phyloP scores from a whole-genome alignment of 2,329 filamentous ascomycete genomes.

The Pestalotiopsis sp. region DNA sequence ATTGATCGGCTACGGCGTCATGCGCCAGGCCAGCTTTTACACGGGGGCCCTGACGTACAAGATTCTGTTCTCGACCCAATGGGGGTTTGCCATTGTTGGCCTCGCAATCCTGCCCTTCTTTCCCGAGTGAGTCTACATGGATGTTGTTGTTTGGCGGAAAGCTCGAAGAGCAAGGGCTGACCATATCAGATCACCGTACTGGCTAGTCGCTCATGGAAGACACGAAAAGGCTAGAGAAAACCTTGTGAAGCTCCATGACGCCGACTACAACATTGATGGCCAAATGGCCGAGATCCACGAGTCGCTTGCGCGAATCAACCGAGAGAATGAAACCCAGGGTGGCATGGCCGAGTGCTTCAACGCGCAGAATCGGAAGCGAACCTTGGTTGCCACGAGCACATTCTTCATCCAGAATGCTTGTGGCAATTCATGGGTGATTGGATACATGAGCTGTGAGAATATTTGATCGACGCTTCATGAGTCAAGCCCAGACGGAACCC shows the following conservation, averaged over 20 bases:
- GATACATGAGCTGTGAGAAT: constrained; percentile 22
- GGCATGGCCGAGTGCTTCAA: constrained; percentile 24
- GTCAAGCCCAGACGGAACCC: neutral
- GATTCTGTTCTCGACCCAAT: constrained; percentile 34
- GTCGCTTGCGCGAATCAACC: constrained; percentile 24
- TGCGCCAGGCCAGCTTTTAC: constrained; percentile 28
- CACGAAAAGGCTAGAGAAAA: constrained; percentile 30
- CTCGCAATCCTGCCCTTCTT: constrained; percentile 28
- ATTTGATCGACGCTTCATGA: neutral
- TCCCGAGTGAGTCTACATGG: neutral
- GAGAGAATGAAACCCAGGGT: constrained; percentile 25
- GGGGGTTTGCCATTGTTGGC: constrained; percentile 31
- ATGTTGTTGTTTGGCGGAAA: neutral
- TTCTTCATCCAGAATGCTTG: constrained; percentile 33
- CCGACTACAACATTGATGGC: constrained; percentile 32
- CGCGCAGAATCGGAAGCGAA: constrained; percentile 21
- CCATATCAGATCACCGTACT: constrained; percentile 26
- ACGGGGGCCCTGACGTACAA: constrained; percentile 25
- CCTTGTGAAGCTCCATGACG: constrained; percentile 28
- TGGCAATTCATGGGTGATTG: constrained; percentile 35
- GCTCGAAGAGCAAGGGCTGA: constrained; percentile 23
- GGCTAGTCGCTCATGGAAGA: constrained; percentile 30
- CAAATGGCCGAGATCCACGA: constrained; percentile 33
- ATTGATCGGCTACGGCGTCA: constrained; percentile 24
- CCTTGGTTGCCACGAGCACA: constrained; percentile 30